Evolutionary conservation across 139 green algal species (phyloP), one percentile per base, ranked within the genome.

Genomic region (Monoraphidium neglectum): DNA sequence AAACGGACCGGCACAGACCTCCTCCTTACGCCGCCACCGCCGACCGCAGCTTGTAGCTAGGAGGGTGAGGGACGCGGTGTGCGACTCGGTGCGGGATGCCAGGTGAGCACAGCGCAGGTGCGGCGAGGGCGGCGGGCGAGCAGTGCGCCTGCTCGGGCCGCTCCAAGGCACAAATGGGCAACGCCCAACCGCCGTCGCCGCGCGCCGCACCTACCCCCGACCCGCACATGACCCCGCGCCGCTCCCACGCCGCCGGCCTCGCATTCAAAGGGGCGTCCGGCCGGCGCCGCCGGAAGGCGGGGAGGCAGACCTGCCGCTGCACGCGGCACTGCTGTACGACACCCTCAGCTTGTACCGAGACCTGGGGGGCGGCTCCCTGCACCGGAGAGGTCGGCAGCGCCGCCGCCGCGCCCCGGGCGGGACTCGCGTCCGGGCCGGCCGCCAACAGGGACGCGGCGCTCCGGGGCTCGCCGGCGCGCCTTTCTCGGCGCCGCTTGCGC

Each of bases 11-110:
- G 77, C 2, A 77, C 65, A 54, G 67, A 80, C 68, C 82, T 32
- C 26, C 62, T n/a, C n/a, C n/a, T n/a, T n/a, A n/a, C n/a, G n/a
- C n/a, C n/a, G n/a, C n/a, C n/a, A n/a, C n/a, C n/a, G n/a, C n/a
- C n/a, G n/a, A n/a, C n/a, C n/a, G n/a, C 43, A 84, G 23, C 80
- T 93, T 60, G 83, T 92, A 36, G 80, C 64, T 43, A 82, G 81
- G 37, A 75, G 90, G 2, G 84, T 82, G 13, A 89, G 92, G 60
- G 93, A 98, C 61, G 94, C 94, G 4, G 86, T 98, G 40, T 97
- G 94, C 83, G 94, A 98, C 72, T 75, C 71, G 21, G 68, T 98
- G 0, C 74, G 88, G 2, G 84, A 92, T 26, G 60, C 47, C 23
- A 80, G 82, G 84, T 85, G 54, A 1, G 74, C 12, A 26, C 15